These are phyloP conservation scores for Dothistroma pini DNA, from an alignment of 2,329 filamentous ascomycete genomes.

Conservation along the genomic window DNA sequence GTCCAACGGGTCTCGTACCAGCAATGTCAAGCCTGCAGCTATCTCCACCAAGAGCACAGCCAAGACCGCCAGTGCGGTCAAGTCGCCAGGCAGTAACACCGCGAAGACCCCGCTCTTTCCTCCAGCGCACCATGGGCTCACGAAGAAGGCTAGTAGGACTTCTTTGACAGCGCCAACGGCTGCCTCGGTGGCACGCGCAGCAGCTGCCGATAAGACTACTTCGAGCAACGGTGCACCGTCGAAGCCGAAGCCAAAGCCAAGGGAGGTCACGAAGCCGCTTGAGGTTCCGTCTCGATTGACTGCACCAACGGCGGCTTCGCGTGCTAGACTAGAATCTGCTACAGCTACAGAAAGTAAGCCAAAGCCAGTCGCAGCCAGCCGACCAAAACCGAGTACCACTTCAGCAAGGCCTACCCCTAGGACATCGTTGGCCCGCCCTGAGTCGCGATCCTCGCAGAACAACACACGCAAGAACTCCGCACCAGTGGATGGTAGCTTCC, in stretches of 20 bases:
- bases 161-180: conserved; percentile 36
- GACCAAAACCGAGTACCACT: conserved; percentile 28
- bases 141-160: conserved; percentile 33
- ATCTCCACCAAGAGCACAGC: conserved; percentile 18
- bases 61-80: conserved; percentile 15
- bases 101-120: conserved; percentile 12
- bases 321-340: conserved; percentile 63
- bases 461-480: conserved; percentile 41
- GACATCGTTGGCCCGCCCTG: conserved; percentile 44
- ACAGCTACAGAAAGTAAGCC: conserved; percentile 19
- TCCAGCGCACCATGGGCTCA: conserved; percentile 3
- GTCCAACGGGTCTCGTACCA: conserved; percentile 16
- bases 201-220: conserved; percentile 13
- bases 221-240: conserved; percentile 18
- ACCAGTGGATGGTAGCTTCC: conserved; percentile 65
- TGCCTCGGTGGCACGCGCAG: conserved; percentile 30
- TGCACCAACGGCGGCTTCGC: conserved; percentile 67
- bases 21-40: conserved; percentile 15
- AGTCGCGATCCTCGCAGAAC: conserved; percentile 44
- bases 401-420: conserved; percentile 36
- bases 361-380: conserved; percentile 29
- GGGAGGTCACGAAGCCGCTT: conserved; percentile 64
- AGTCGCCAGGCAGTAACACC: conserved; percentile 10
- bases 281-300: conserved; percentile 61
- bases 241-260: conserved; percentile 2